Evolutionary conservation across 2,329 filamentous ascomycete species (phyloP), one percentile per base, ranked within the genome.

Genomic region (Fusarium sp.): DNA sequence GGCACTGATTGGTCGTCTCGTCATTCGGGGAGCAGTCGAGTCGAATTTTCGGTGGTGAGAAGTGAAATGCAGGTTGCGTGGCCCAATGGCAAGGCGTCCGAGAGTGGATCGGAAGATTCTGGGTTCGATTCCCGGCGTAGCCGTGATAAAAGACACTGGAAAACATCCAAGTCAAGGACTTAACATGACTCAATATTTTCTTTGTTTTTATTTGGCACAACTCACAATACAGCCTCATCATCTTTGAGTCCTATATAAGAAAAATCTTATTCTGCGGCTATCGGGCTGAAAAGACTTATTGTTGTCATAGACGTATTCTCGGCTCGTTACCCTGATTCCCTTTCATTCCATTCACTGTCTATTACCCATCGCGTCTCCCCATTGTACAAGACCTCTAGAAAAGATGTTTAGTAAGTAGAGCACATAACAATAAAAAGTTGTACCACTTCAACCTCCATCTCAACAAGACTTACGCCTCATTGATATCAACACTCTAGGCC

Each of bases 61-160:
- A 14, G 11, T 25, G n/a, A 35, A 27, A 27, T 38, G 23, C 33
- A 46, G 60, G 55, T 62, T 62, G 27, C 9, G 55, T 62, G 19
- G 41, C 54, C 33, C 37, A 60, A 62, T 45, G 33, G n/a, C 27
- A 62, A 18, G 57, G 60, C 44, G 11, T 29, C 44, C 39, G 37
- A 61, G 42, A 51, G 60, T 63, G 56, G 60, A 61, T 63, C 44
- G 33, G 44, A 48, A 62, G 56, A 42, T 19, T 63, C 37, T 31
- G 29, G 21, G 56, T 42, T 62, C 52, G n/a, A 63, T 12, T 51
- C 42, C 42, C 23, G 37, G 60, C 37, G 37, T 31, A 51, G 56
- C 60, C 57, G 10, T 21, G 2, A 1, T 9, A 4, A 3, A 14
- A 5, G 10, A 48, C 7, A 29, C 7, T 3, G 21, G 4, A 4